Evolutionary conservation across 2,329 filamentous ascomycete genomes (phyloP).

Genomic region (Amesomyces nigricolor): DNA sequence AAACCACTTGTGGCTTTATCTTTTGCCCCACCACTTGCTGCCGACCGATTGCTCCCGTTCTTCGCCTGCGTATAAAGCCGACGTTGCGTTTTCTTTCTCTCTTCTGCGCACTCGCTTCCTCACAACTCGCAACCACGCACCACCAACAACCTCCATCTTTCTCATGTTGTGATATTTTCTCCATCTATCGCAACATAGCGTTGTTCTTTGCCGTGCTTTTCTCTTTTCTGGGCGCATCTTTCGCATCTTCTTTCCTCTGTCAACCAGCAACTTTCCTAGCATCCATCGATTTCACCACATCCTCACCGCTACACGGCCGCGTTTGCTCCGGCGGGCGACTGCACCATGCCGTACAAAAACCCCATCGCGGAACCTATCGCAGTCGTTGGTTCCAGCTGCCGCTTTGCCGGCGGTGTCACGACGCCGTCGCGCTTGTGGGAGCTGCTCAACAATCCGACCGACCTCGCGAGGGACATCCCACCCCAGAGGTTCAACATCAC

Average conservation of each 20-base stretch:
- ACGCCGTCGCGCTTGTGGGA: conserved; percentile 32
- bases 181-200: not conserved
- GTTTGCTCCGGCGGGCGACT: conserved; percentile 3
- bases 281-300: not conserved
- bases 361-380: conserved; percentile 24
- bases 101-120: too few species aligned
- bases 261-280: not conserved
- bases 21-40: too few species aligned
- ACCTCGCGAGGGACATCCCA: conserved; percentile 29
- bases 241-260: not conserved
- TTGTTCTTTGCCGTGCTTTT: not conserved
- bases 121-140: too few species aligned
- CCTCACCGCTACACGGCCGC: conserved; percentile 1
- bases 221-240: not conserved
- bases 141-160: too few species aligned
- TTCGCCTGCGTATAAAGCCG: too few species aligned
- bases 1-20: too few species aligned
- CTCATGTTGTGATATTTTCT: not conserved
- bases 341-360: conserved; percentile 23
- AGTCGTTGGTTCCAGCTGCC: conserved; percentile 28
- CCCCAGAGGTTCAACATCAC: conserved; percentile 27
- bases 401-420: conserved; percentile 30
- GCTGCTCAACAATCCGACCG: conserved; percentile 26
- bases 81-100: too few species aligned
- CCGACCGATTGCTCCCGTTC: too few species aligned